Conservation (phyloP, 2,329 filamentous ascomycete species). For the Microdochium trichocladiopsis region DNA sequence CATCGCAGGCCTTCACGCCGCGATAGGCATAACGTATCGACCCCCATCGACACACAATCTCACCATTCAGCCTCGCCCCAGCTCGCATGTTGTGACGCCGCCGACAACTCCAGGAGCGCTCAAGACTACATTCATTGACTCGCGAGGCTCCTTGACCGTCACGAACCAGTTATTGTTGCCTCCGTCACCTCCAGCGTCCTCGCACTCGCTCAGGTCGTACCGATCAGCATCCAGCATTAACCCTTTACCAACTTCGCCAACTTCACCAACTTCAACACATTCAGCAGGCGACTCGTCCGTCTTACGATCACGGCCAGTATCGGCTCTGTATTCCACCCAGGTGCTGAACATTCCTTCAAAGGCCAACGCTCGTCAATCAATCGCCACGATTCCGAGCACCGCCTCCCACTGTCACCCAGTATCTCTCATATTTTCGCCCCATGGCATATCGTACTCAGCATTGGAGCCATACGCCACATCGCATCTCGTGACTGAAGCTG, state of each 20-base stretch:
- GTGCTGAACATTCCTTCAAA: not conserved
- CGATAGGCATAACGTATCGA: conserved; percentile 66
- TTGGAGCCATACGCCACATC: conserved; percentile 48
- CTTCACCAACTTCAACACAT: conserved; percentile 10
- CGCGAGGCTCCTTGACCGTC: conserved; percentile 5
- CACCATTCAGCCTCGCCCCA: not conserved
- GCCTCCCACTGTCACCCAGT: conserved; percentile 27
- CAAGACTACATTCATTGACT: conserved; percentile 4
- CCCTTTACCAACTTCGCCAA: conserved; percentile 11
- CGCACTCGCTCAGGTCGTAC: conserved; percentile 23
- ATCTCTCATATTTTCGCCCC: conserved; percentile 58
- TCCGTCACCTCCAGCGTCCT: conserved; percentile 28
- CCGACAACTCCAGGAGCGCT: conserved; percentile 20
- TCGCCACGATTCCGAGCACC: conserved; percentile 22
- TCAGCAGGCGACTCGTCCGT: conserved; percentile 2
- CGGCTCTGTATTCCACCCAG: not conserved
- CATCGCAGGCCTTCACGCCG: conserved; percentile 54
- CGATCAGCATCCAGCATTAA: conserved; percentile 27
- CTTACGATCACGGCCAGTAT: not conserved
- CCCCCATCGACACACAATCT: conserved; percentile 35
- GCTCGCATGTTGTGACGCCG: conserved; percentile 16
- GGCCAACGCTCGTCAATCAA: conserved; percentile 19
- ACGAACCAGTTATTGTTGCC: conserved; percentile 15
- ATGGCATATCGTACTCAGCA: conserved; percentile 48
- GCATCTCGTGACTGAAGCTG: conserved; percentile 47